These are phyloP conservation scores for Penicillium sp. DNA, from an alignment of 2,329 filamentous ascomycete genomes.

Conservation along the genomic window DNA sequence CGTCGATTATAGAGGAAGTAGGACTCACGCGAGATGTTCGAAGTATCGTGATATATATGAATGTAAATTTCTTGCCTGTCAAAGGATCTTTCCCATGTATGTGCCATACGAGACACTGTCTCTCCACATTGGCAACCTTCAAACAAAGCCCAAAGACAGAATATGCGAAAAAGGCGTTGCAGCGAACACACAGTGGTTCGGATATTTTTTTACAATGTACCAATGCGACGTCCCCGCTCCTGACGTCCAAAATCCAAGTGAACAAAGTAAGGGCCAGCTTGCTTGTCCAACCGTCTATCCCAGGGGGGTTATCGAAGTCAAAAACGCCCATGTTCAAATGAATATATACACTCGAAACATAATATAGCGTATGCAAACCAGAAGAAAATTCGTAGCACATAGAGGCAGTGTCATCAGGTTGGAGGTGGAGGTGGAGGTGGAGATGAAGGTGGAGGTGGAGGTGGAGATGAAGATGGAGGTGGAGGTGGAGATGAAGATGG, in stretches of 20 bases:
- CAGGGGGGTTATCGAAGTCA: neutral
- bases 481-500: neutral
- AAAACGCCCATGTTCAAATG: neutral
- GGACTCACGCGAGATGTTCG: neutral
- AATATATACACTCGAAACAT: neutral
- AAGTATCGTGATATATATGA: neutral
- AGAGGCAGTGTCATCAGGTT: neutral
- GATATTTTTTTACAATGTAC: neutral
- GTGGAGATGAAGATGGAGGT: neutral
- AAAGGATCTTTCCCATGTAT: neutral
- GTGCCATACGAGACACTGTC: neutral
- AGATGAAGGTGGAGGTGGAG: neutral
- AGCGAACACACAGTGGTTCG: neutral
- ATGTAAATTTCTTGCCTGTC: neutral
- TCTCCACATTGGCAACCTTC: neutral
- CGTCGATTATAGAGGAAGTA: neutral
- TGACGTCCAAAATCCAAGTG: constrained; percentile 1
- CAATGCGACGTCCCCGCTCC: neutral
- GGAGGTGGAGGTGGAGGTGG: neutral
- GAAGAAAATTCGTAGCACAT: constrained; percentile 4
- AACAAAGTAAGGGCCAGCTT: constrained; percentile 6
- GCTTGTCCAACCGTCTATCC: neutral
- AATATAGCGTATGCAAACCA: neutral
- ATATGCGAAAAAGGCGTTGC: neutral
- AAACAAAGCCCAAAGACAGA: neutral